Evolutionary conservation across 2,329 filamentous ascomycete genomes (phyloP).

Genomic region (Xylaria multiplex): DNA sequence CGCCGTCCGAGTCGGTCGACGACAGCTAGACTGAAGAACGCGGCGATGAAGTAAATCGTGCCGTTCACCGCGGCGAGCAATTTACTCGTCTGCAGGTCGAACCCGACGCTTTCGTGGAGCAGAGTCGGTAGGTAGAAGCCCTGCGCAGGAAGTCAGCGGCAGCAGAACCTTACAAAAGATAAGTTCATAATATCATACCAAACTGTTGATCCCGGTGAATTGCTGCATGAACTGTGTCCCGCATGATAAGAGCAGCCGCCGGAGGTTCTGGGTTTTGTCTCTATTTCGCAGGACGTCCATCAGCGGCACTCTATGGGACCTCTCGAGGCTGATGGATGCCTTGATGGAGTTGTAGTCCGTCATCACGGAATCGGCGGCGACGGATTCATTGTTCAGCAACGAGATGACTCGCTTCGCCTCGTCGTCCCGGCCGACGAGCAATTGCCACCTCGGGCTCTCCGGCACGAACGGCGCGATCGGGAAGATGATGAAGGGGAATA

Average conservation of each 20-base stretch:
- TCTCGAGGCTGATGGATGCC: conserved; percentile 50
- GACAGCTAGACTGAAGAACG: conserved; percentile 52
- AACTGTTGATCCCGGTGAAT: conserved; percentile 56
- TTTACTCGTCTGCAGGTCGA: conserved; percentile 54
- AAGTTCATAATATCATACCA: conserved; percentile 38
- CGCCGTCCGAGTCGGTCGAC: conserved; percentile 55
- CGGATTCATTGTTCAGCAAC: conserved; percentile 56
- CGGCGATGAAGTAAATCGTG: conserved; percentile 53
- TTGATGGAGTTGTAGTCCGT: conserved; percentile 52
- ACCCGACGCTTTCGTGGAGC: conserved; percentile 64
- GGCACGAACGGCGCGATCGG: conserved; percentile 47
- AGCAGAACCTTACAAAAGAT: conserved; percentile 30
- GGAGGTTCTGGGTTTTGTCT: conserved; percentile 53
- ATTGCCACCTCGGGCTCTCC: conserved; percentile 56
- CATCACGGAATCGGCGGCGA: conserved; percentile 45
- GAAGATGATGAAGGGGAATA: conserved; percentile 52
- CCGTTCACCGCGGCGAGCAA: conserved; percentile 64
- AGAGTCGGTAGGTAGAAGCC: conserved; percentile 64
- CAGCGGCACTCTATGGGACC: conserved; percentile 48
- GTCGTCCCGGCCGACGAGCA: conserved; percentile 61
- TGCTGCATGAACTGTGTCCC: conserved; percentile 62
- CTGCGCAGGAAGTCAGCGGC: conserved; percentile 28
- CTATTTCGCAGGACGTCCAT: conserved; percentile 51
- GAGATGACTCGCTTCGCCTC: conserved; percentile 60
- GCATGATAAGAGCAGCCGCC: conserved; percentile 52